Conservation (phyloP, 2,329 filamentous ascomycete species). For the Colletotrichum eremochloae region DNA sequence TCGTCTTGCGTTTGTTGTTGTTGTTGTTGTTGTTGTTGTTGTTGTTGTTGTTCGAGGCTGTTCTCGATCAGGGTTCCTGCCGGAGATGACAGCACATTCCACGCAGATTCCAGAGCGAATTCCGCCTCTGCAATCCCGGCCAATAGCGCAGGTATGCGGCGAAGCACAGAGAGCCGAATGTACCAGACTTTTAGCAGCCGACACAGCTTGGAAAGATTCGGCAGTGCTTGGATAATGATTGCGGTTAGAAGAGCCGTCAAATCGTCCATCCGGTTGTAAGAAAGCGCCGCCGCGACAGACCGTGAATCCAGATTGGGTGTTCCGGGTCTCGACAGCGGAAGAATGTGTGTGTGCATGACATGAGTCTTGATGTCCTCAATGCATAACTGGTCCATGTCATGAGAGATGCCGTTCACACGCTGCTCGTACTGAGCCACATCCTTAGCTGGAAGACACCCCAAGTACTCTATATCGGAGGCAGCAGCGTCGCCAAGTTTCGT, state of each 20-base stretch:
- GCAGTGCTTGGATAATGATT: constrained; percentile 89
- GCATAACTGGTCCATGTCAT: constrained; percentile 77
- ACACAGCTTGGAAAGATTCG: constrained; percentile 80
- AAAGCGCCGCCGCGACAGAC: constrained; percentile 58
- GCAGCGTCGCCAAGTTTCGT: constrained; percentile 53
- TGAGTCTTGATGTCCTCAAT: constrained; percentile 92
- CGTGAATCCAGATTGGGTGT: constrained; percentile 60
- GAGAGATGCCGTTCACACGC: constrained; percentile 80
- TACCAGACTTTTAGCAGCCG: constrained; percentile 83
- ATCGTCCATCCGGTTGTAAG: constrained; percentile 84
- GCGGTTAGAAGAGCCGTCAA: constrained; percentile 91
- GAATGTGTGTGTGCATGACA: constrained; percentile 84
- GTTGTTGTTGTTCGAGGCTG: neutral
- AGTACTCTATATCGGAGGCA: constrained; percentile 60
- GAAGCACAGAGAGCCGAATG: constrained; percentile 79
- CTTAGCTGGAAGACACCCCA: constrained; percentile 77
- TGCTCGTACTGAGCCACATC: constrained; percentile 78
- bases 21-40: too few relatives aligned
- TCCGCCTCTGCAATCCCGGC: constrained; percentile 75
- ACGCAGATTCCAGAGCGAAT: constrained; percentile 74
- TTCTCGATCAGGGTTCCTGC: constrained; percentile 9
- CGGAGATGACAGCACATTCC: constrained; percentile 68
- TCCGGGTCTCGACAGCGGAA: constrained; percentile 67
- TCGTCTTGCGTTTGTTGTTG: constrained; percentile 12
- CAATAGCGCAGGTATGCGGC: constrained; percentile 78